Conservation (phyloP, 208 protist species). For the Trypanosoma boissoni region DNA sequence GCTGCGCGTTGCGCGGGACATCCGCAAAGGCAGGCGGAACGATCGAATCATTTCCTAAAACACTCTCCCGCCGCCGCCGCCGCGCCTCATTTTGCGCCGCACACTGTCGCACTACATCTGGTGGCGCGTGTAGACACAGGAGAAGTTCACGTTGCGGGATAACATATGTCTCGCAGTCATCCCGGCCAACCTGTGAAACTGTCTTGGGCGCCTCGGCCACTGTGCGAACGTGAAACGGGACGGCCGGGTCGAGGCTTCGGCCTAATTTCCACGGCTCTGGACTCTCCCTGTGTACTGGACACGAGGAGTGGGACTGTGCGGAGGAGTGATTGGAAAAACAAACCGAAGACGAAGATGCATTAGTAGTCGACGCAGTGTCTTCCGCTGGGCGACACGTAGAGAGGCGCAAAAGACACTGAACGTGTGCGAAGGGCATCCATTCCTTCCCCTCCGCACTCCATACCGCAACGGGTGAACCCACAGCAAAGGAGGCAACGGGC, state of each 20-base stretch:
- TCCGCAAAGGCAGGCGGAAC: constrained; percentile 22
- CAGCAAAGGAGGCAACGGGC: constrained; percentile 61
- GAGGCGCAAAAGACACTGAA: constrained; percentile 27
- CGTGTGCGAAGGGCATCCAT: constrained; percentile 21
- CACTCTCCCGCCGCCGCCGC: constrained; percentile 32
- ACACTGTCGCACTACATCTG: constrained; percentile 39
- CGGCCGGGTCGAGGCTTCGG: constrained; percentile 43
- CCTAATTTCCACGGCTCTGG: constrained; percentile 67
- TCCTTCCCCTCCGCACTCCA: not conserved
- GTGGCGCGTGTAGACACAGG: constrained; percentile 52
- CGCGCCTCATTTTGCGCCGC: constrained; percentile 53
- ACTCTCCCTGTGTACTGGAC: not conserved
- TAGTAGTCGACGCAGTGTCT: not conserved
- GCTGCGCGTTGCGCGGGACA: constrained; percentile 32
- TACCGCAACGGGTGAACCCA: constrained; percentile 38
- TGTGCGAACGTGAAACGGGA: constrained; percentile 46
- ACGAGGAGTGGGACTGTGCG: not conserved
- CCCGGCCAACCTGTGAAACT: constrained; percentile 30
- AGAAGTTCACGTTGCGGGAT: constrained; percentile 78
- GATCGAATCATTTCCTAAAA: constrained; percentile 28
- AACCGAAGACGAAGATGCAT: not conserved
- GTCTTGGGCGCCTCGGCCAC: not conserved
- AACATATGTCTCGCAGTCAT: constrained; percentile 70
- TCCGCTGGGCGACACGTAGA: not conserved
- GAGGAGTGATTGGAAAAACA: not conserved